These are phyloP conservation scores for Danielia oregonensis DNA, from an alignment of 805 yeast species.

Conservation along the genomic window DNA sequence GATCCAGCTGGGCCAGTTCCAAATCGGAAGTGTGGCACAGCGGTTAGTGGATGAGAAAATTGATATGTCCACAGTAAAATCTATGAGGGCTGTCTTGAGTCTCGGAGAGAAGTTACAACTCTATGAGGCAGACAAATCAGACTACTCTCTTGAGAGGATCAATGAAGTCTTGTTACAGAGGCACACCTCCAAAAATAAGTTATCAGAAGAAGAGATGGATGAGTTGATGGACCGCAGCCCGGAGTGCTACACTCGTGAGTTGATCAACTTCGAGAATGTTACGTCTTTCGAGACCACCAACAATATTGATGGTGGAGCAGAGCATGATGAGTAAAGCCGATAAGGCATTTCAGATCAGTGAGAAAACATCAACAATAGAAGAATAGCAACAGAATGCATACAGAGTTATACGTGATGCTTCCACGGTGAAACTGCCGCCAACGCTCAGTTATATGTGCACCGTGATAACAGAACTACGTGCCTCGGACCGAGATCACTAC, in stretches of 20 bases:
- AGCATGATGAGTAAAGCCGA: neutral
- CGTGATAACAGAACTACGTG: too few species aligned
- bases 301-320: conserved; percentile 17
- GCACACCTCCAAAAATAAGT: neutral
- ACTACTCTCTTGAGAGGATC: neutral
- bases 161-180: neutral
- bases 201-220: conserved; percentile 41
- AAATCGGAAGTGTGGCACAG: conserved; percentile 19
- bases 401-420: too few species aligned
- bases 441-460: too few species aligned
- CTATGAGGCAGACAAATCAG: conserved; percentile 5
- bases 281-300: conserved; percentile 36
- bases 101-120: conserved; percentile 9
- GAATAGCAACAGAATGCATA: too few species aligned
- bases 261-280: conserved; percentile 25
- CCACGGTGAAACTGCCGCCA: too few species aligned
- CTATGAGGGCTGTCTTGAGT: conserved; percentile 4
- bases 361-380: neutral
- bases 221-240: conserved; percentile 49
- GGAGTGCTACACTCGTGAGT: conserved; percentile 35
- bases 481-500: too few species aligned
- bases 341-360: neutral
- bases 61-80: conserved; percentile 8
- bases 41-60: conserved; percentile 20
- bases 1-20: conserved; percentile 37